Conservation (phyloP, 352 stramenopile species). For the Globisporangium irregulare region DNA sequence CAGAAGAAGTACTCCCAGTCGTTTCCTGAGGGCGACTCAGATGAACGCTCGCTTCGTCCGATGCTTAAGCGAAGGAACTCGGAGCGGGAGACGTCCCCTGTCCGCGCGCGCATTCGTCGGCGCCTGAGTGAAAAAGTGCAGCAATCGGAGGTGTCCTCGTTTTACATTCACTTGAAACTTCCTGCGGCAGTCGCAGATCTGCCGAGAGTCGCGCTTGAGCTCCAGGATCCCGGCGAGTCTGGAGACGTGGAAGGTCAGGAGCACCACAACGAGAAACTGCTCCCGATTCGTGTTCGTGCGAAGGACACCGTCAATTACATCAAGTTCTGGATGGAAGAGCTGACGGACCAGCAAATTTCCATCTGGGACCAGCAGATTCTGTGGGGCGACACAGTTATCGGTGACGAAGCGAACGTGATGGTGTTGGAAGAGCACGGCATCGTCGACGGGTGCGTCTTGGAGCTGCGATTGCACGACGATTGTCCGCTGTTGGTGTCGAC, state of each 20-base stretch:
- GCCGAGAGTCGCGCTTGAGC: slow-evolving; percentile 62
- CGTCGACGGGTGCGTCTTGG: slow-evolving; percentile 53
- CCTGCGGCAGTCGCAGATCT: slow-evolving; percentile 58
- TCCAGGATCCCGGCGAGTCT: slow-evolving; percentile 49
- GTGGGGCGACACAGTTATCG: slow-evolving; percentile 74
- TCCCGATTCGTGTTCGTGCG: slow-evolving; percentile 62
- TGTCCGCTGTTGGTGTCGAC: slow-evolving; percentile 64
- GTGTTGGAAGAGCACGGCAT: slow-evolving; percentile 72
- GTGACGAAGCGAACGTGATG: slow-evolving; percentile 73
- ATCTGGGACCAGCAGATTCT: slow-evolving; percentile 81
- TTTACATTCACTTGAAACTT: slow-evolving; percentile 65
- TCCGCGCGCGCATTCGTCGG: slow-evolving; percentile 52
- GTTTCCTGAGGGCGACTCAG: slow-evolving; percentile 22
- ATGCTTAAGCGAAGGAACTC: slow-evolving; percentile 32
- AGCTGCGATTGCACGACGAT: slow-evolving; percentile 75
- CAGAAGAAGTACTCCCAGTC: slow-evolving; percentile 19
- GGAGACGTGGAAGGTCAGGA: slow-evolving; percentile 17
- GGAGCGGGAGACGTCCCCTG: slow-evolving; percentile 47
- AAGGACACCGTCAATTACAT: slow-evolving; percentile 78
- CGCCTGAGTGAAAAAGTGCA: slow-evolving; percentile 52
- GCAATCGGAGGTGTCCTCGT: slow-evolving; percentile 43
- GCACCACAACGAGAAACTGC: slow-evolving; percentile 20
- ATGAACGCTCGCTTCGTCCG: slow-evolving; percentile 25
- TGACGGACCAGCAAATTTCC: slow-evolving; percentile 75
- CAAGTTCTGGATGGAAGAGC: slow-evolving; percentile 80